A percentile compares a stretch with the other conserved stretches of the same genome.
These are phyloP conservation scores for Ogataea allantospora DNA, from an alignment of 805 yeast species.

Conservation along the genomic window DNA sequence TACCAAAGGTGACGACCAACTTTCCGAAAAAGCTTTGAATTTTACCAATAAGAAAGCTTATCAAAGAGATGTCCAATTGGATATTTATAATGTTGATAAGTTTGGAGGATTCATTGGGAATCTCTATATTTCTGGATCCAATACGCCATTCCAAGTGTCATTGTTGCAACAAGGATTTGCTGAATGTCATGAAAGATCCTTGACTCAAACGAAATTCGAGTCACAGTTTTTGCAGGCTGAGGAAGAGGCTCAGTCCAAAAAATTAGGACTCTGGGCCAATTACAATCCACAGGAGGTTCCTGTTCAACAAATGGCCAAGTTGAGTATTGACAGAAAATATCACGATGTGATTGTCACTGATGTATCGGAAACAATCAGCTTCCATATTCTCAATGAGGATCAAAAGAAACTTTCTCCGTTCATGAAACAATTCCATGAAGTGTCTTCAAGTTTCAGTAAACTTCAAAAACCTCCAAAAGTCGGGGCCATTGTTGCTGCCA, in stretches of 20 bases:
- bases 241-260: constrained; percentile 51
- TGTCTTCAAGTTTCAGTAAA: constrained; percentile 34
- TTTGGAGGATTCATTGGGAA: constrained; percentile 81
- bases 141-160: constrained; percentile 54
- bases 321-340: constrained; percentile 38
- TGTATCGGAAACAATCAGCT: constrained; percentile 40
- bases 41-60: constrained; percentile 52
- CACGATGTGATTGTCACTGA: constrained; percentile 56
- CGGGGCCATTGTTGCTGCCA: constrained; percentile 56
- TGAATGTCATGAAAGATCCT: constrained; percentile 62
- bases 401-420: constrained; percentile 41
- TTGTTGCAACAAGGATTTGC: constrained; percentile 64
- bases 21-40: constrained; percentile 50
- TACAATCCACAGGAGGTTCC: constrained; percentile 46
- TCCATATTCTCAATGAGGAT: constrained; percentile 42
- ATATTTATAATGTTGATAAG: constrained; percentile 68
- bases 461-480: constrained; percentile 44
- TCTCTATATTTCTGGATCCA: constrained; percentile 50
- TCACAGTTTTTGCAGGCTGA: constrained; percentile 60
- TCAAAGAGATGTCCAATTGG: constrained; percentile 74
- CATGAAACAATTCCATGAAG: constrained; percentile 46
- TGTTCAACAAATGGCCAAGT: constrained; percentile 16
- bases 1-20: constrained; percentile 35
- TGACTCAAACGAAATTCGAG: constrained; percentile 53
- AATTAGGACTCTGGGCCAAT: constrained; percentile 66